Evolutionary conservation across 2,329 filamentous ascomycete species (phyloP).

Genomic region (Sclerotinia spermophila): DNA sequence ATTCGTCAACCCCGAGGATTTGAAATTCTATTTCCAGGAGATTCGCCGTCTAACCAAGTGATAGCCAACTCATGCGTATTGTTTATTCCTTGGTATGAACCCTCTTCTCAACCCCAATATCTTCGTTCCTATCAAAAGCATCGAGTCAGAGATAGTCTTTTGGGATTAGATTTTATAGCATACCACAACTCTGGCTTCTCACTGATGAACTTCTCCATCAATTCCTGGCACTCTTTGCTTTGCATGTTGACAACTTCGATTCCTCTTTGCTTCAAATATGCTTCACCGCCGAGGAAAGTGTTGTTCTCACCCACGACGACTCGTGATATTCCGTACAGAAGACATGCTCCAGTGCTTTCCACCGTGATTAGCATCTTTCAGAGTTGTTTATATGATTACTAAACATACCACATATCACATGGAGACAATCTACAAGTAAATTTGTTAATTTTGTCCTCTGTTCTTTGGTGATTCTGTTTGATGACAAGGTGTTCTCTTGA

Average conservation of each 20-base stretch:
- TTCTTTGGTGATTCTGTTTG: not conserved
- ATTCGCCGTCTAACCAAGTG: slow-evolving; percentile 63
- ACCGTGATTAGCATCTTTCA: slow-evolving; percentile 4
- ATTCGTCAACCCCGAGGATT: slow-evolving; percentile 86
- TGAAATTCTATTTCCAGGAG: slow-evolving; percentile 93
- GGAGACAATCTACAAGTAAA: slow-evolving; percentile 52
- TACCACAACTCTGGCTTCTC: slow-evolving; percentile 69
- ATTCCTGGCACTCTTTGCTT: slow-evolving; percentile 58
- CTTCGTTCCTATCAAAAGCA: slow-evolving; percentile 49
- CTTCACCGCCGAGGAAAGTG: slow-evolving; percentile 66
- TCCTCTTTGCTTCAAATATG: slow-evolving; percentile 62
- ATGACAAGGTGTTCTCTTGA: not conserved
- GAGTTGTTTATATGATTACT: not conserved
- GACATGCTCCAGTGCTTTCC: slow-evolving; percentile 62
- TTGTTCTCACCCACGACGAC: slow-evolving; percentile 77
- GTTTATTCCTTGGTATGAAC: slow-evolving; percentile 40
- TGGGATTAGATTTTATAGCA: slow-evolving; percentile 35
- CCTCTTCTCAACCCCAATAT: slow-evolving; percentile 50
- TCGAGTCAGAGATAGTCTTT: not conserved
- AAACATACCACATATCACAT: slow-evolving; percentile 64
- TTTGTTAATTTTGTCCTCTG: not conserved
- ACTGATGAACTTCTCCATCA: slow-evolving; percentile 71
- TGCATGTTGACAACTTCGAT: slow-evolving; percentile 71
- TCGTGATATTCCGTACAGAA: slow-evolving; percentile 69
- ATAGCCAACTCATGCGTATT: not conserved